Evolutionary conservation across 1,284 basidiomycete species (phyloP), one percentile per base, ranked within the genome.

Genomic region (Moesziomyces antarcticus): DNA sequence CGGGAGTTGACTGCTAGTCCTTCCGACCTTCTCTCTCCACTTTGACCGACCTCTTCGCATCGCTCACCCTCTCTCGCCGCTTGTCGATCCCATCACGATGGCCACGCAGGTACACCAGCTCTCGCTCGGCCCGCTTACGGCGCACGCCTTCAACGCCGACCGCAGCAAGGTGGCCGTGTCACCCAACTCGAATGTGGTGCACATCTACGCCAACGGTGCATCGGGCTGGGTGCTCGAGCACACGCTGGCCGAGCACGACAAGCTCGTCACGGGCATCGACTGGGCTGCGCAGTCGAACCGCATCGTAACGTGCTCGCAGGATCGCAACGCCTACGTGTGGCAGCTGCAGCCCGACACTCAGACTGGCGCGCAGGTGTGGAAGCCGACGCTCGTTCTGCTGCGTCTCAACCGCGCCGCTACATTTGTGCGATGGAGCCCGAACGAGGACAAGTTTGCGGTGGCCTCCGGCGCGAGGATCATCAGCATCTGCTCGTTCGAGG

Each of bases 241-340:
- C 79, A 93, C 91, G 0, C 89, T 99, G 22, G 87, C 92, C 18
- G 95, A 98, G 89, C 97, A 99, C 86, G 97, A 99, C 88, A 99
- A 99, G 87, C 87, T 92, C 72, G 93, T 99, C 85, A 99, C 96
- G 2, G 94, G 93, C 63, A 97, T 99, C 85, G 96, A 98, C 85
- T 99, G 97, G 97, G 97, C 96, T 3, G 94, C 94, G 10, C 89
- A 89, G 78, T 93, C 95, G 51, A 98, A 99, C 86, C 91, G 93
- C 27, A 95, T 99, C 86, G 97, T 99, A 35, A 98, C 96, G 13
- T 94, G 94, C 78, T 95, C 96, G 25, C 96, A 99, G 85, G 97
- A 99, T 84, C 88, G 97, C 51, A 99, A 99, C 84, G 97, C 97
- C 14, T 99, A 99, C 84, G 97, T 99, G 30, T 99, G 97, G 97